Conservation (phyloP, 306 rosid genomes). For the peach (Prunus persica) region Prunus_persica_NCBIv2 NC_034010.1:24444001-24444500, state of each 20-base stretch:
- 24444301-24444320: neutral
- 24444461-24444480: too few relatives aligned
- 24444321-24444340: neutral
- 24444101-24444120: slow-evolving; percentile 28
- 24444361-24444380: neutral
- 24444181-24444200: slow-evolving; percentile 4
- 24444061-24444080: slow-evolving; percentile 12
- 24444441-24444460: neutral
- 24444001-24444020: slow-evolving; percentile 4
- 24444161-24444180: slow-evolving; percentile 22
- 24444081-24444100: slow-evolving; percentile 14
- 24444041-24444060: neutral
- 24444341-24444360: neutral
- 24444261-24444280: neutral
- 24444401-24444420: neutral
- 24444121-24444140: slow-evolving; percentile 13
- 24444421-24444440: neutral
- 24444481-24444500: too few relatives aligned
- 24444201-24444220: slow-evolving; percentile 34
- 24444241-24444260: slow-evolving; percentile 6
- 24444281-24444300: slow-evolving; percentile 1
- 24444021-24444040: neutral
- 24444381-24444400: neutral
- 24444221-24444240: neutral
- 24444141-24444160: slow-evolving; percentile 15